Evolutionary conservation across 495 filamentous ascomycete species (phyloP).

Genomic region (Margaritispora aquatica): DNA sequence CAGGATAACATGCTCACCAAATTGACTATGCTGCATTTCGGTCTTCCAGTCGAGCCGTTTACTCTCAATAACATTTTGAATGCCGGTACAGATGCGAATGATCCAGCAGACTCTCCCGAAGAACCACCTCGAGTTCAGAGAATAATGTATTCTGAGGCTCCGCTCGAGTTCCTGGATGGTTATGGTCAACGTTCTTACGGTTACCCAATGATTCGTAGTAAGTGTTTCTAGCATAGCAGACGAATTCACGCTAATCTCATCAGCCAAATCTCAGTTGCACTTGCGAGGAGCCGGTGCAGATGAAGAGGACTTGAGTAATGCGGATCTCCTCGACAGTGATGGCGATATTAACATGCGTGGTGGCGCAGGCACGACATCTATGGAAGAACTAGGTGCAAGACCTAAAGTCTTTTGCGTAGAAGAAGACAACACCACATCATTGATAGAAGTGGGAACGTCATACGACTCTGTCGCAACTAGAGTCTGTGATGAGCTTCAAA

Average conservation of each 20-base stretch:
- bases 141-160: constrained; percentile 21
- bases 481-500: no score
- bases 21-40: constrained; percentile 23
- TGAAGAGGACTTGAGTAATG: neutral
- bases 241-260: neutral
- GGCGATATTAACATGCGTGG: neutral
- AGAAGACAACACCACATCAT: no score
- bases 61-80: constrained; percentile 14
- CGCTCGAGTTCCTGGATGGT: constrained; percentile 22
- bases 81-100: constrained; percentile 1
- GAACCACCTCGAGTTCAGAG: constrained; percentile 8
- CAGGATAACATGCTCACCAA: constrained; percentile 18
- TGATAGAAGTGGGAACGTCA: no score
- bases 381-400: no score
- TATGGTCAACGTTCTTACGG: constrained; percentile 22
- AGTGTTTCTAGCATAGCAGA: neutral
- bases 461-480: no score
- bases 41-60: constrained; percentile 19
- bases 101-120: constrained; percentile 8
- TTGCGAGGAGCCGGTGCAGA: neutral
- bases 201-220: constrained; percentile 21
- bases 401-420: no score
- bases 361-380: neutral
- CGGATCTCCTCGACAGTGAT: neutral
- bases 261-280: neutral